phyloP scores from a whole-genome alignment of 2,329 filamentous ascomycete genomes.

The Aspergillus novofumigatus region DNA sequence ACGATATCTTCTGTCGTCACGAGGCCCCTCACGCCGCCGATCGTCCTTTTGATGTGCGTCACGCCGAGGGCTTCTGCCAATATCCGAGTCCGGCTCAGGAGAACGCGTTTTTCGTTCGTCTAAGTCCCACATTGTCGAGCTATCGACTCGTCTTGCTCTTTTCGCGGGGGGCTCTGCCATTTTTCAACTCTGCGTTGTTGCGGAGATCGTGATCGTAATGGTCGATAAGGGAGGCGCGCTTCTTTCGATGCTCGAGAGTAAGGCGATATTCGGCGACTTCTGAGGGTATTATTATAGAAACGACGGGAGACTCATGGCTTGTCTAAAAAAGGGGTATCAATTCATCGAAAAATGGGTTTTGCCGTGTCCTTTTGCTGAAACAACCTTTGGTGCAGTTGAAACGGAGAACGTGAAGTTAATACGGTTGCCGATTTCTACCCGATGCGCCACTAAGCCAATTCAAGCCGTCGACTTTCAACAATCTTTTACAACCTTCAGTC shows the following conservation, averaged over 20 bases:
- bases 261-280: not conserved
- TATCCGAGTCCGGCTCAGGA: conserved; percentile 24
- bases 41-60: conserved; percentile 36
- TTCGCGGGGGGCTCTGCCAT: conserved; percentile 55
- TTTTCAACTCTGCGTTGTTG: conserved; percentile 8
- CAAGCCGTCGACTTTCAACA: not conserved
- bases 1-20: conserved; percentile 39
- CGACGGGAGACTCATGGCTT: not conserved
- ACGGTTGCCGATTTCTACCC: conserved; percentile 22
- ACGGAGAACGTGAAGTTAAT: conserved; percentile 22
- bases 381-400: conserved; percentile 11
- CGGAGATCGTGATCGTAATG: not conserved
- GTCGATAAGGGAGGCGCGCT: not conserved
- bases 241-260: not conserved
- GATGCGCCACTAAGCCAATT: conserved; percentile 11
- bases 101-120: conserved; percentile 29
- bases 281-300: not conserved
- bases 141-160: conserved; percentile 52
- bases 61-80: conserved; percentile 35
- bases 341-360: not conserved
- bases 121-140: conserved; percentile 58
- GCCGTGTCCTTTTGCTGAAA: not conserved
- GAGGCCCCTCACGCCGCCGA: conserved; percentile 32
- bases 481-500: not conserved
- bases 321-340: conserved; percentile 9